Conservation (phyloP, 129 eudicot species). For the Centaurea solstitialis region DNA sequence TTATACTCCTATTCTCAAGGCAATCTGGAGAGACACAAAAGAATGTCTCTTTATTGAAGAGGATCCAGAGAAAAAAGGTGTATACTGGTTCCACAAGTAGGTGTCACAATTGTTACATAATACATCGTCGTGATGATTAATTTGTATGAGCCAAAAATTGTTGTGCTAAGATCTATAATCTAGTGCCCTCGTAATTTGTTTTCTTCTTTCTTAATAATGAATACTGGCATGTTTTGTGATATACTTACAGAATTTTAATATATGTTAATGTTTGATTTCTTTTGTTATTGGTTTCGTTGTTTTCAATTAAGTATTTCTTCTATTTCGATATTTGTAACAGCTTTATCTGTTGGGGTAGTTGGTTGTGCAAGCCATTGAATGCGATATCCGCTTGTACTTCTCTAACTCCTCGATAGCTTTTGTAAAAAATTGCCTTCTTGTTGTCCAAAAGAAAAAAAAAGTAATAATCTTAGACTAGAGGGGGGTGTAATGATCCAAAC, state of each 20-base stretch:
- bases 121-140: not conserved
- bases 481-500: too few species aligned
- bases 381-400: too few species aligned
- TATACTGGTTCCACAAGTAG: conserved; percentile 34
- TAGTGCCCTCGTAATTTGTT: not conserved
- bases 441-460: too few species aligned
- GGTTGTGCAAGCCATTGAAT: too few species aligned
- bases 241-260: not conserved
- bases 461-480: too few species aligned
- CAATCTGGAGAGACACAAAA: conserved; percentile 40
- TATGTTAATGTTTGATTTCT: not conserved
- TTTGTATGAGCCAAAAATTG: not conserved
- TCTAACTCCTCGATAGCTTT: too few species aligned
- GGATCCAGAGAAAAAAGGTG: conserved; percentile 36
- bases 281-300: not conserved
- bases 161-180: not conserved
- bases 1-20: conserved; percentile 31
- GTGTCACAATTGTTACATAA: not conserved
- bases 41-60: conserved; percentile 36
- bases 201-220: not conserved
- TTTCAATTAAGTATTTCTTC: not conserved
- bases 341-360: too few species aligned
- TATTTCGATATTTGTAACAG: not conserved
- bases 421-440: too few species aligned
- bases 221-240: not conserved